These are phyloP conservation scores for Colletotrichum sublineola DNA, from an alignment of 2,329 filamentous ascomycete species.

Conservation along the genomic window DNA sequence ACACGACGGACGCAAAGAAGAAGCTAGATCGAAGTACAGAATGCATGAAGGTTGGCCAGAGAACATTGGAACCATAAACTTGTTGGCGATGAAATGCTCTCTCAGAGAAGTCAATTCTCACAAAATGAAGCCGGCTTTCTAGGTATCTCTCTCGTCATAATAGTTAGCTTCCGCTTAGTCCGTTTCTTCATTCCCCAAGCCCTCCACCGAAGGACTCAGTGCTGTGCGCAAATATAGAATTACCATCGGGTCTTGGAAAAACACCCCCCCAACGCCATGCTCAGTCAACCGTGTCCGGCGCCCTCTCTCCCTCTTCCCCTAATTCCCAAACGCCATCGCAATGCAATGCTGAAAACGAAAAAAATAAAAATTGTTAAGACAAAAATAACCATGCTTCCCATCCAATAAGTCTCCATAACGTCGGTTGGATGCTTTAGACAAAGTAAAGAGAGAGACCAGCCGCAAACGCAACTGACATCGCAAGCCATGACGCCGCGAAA, in stretches of 20 bases:
- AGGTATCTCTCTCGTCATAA: constrained; percentile 23
- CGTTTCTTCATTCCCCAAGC: not conserved
- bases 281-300: constrained; percentile 14
- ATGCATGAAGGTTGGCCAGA: not conserved
- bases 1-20: not conserved
- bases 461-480: constrained; percentile 18
- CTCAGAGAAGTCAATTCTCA: constrained; percentile 15
- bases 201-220: constrained; percentile 21
- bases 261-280: constrained; percentile 30
- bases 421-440: not conserved
- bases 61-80: not conserved
- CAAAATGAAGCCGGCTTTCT: constrained; percentile 17
- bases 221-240: constrained; percentile 19
- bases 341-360: constrained; percentile 27
- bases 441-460: constrained; percentile 21
- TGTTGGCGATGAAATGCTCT: not conserved
- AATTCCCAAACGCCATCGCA: constrained; percentile 31
- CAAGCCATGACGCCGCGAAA: constrained; percentile 28
- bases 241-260: not conserved
- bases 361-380: not conserved
- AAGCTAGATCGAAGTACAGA: not conserved
- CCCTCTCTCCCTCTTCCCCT: not conserved
- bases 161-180: not conserved
- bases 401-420: not conserved
- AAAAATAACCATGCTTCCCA: not conserved